Conservation (phyloP, 139 green algal species). For the Chlamydomonas asymmetrica region DNA sequence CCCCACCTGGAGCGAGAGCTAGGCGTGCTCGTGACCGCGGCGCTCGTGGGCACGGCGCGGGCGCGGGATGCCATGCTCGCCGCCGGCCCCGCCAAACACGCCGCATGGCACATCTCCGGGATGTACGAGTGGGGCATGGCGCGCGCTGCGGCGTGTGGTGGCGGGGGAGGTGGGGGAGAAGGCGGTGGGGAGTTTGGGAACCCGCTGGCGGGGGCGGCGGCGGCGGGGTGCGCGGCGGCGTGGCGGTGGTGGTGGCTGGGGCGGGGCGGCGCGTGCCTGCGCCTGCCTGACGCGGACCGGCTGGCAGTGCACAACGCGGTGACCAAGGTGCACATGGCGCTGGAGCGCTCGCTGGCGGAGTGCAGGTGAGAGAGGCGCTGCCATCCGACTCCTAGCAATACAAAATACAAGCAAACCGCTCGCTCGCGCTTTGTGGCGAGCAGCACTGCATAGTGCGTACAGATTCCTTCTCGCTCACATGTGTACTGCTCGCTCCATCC, state of each 20-base stretch:
- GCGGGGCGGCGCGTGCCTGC: slow-evolving; percentile 6
- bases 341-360: slow-evolving; percentile 16
- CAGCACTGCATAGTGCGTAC: no score
- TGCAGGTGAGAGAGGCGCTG: no score
- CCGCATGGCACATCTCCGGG: slow-evolving; percentile 21
- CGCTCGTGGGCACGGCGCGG: slow-evolving; percentile 11
- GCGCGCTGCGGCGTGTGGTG: no score
- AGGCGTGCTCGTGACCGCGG: not conserved
- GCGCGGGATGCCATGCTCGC: slow-evolving; percentile 15
- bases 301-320: slow-evolving; percentile 32
- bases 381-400: no score
- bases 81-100: not conserved
- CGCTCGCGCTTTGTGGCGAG: no score
- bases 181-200: no score
- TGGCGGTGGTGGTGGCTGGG: not conserved
- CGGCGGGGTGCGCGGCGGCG: not conserved
- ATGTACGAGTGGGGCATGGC: no score
- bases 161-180: no score
- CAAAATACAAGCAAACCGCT: no score
- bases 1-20: slow-evolving; percentile 6
- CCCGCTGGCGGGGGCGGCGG: not conserved
- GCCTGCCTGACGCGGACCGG: slow-evolving; percentile 26
- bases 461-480: no score
- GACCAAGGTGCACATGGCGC: slow-evolving; percentile 5
- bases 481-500: no score